Evolutionary conservation across 371 early-diverging fungal species (phyloP), one percentile per base, ranked within the genome.

Genomic region (Mucor racemosus): DNA sequence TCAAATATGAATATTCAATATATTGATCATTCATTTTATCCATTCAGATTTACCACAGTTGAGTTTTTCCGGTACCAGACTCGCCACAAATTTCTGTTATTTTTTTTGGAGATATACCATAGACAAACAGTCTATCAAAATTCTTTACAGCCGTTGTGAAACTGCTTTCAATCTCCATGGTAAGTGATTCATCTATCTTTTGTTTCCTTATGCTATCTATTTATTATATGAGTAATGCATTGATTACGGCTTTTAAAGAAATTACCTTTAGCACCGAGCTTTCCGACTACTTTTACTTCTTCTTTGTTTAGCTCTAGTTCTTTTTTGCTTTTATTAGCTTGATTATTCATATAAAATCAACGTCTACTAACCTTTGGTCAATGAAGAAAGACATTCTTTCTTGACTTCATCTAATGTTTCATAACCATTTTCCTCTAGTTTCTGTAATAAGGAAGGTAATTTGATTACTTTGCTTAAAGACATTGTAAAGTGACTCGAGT

Each of bases 11-110:
- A 38, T 38, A 31, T 5, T 36, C 11, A 57, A 36, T 36, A 57
- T 33, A 15, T 31, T 55, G 33, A 44, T 64, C 9, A 17, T 36
- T 57, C 36, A 15, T n/a, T 53, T 13, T n/a, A 9, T 60, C 11
- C 50, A 50, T 4, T 21, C 8, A 19, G 44, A 36, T 65, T 42
- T 76, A 89, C 91, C 88, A 84, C 17, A 89, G 44, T 64, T 90
- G 90, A 11, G 90, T 88, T 65, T 90, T 91, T 0, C 92, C 92
- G 19, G 87, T 65, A 2, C 89, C 89, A 1, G 90, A 85, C 39
- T 84, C 81, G 8, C 91, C 92, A 67, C 86, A 87, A 34, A 90
- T 66, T 63, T 92, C 92, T 5, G 87, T 85, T 2, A 92, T 79
- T 46, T 72, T 69, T 8, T 81, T 81, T 31, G 74, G 50, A 0